Evolutionary conservation across 495 filamentous ascomycete genomes (phyloP), one percentile per base, ranked within the genome.

Genomic region (Jackrogersella minutella): DNA sequence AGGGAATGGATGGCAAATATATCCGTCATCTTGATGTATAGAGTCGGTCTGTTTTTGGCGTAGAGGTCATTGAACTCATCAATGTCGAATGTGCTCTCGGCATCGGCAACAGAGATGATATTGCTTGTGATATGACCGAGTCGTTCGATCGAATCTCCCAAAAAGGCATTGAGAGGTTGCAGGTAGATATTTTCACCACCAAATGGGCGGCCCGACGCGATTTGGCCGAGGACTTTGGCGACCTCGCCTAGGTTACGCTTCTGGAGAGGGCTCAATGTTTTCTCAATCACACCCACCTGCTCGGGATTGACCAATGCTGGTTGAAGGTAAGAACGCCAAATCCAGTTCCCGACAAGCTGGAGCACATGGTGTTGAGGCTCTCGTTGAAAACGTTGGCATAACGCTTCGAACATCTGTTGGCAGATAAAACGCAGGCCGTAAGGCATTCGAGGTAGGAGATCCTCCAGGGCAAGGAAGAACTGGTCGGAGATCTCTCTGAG

Each of bases 11-110:
- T 93, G 17, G 96, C 90, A 76, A 98, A 98, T 60, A 99, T 92
- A 75, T 99, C 95, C 13, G 90, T 86, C 88, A 98, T 93, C 77
- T 99, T 99, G 77, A 99, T 96, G 80, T 97, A 99, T 16, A 99
- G 81, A 2, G 94, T 98, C 2, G 95, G 95, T 72, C 97, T 96
- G 51, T 91, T 93, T 70, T 94, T 92, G 46, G 94, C 90, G 70
- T 97, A 98, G 22, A 98, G 85, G 71, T 99, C 95, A 68, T 97
- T 97, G 84, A 94, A 98, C 66, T 97, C 94, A 73, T 98, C 95
- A 73, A 98, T 97, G 73, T 97, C 96, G 74, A 97, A 99, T 17
- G 93, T 93, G 43, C 86, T 84, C 74, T 98, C 96, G 2, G 91
- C 90, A 69, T 92, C 88, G 44, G 90, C 89, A 16, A 98, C 89